Evolutionary conservation across 225 moss, liverwort and hornwort genomes (phyloP).

Genomic region (Anthoceros angustus): DNA sequence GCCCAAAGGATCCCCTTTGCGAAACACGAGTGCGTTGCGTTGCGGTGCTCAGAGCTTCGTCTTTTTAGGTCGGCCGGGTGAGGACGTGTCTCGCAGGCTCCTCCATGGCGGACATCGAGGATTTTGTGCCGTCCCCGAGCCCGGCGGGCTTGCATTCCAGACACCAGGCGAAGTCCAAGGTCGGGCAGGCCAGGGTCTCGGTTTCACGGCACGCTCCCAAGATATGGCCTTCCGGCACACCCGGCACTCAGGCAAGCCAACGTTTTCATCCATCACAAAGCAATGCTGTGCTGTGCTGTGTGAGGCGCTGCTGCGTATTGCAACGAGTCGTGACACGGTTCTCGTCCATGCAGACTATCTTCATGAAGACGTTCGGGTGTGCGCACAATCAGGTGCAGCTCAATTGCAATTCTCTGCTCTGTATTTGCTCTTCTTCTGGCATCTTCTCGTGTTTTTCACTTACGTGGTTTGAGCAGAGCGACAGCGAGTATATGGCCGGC

Average conservation of each 20-base stretch:
- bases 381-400: constrained; percentile 4
- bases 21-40: too few species aligned
- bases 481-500: constrained; percentile 94
- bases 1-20: too few species aligned
- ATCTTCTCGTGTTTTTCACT: not conserved
- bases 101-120: too few species aligned
- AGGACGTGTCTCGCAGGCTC: too few species aligned
- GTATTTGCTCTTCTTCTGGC: not conserved
- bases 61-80: too few species aligned
- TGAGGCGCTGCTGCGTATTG: not conserved
- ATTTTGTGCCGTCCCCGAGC: too few species aligned
- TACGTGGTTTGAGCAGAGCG: constrained; percentile 43
- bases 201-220: not conserved
- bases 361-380: constrained; percentile 1
- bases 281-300: not conserved
- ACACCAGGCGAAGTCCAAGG: too few species aligned
- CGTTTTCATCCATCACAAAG: not conserved
- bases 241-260: not conserved
- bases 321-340: not conserved
- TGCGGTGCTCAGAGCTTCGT: too few species aligned
- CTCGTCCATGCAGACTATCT: not conserved
- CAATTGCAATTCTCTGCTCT: not conserved
- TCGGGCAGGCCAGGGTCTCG: too few species aligned
- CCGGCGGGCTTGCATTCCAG: too few species aligned
- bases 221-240: not conserved